Conservation (phyloP, 345 rosid species). For the Gossypium sturtianum region DNA sequence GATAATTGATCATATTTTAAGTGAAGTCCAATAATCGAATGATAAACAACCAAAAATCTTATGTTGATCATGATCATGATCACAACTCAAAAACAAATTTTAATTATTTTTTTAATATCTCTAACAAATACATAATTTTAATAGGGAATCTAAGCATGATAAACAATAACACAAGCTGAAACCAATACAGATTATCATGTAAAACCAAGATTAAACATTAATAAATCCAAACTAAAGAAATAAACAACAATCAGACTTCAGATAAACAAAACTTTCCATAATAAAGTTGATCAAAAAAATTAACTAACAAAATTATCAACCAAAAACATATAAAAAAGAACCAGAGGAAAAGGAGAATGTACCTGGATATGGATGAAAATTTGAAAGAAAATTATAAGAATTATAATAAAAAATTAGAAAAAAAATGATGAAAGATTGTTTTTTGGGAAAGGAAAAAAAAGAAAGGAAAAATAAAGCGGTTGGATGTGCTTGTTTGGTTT, state of each 20-base stretch:
- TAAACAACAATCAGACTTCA: conserved; percentile 17
- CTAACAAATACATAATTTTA: background rate
- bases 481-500: conserved; percentile 12
- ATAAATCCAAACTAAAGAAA: conserved; percentile 4
- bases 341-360: background rate
- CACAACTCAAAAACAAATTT: background rate
- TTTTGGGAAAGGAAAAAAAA: background rate
- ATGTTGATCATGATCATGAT: background rate
- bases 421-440: background rate
- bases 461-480: conserved; percentile 15
- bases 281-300: background rate
- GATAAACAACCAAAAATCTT: background rate
- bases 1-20: background rate
- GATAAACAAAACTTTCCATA: background rate
- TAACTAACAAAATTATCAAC: background rate
- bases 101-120: background rate
- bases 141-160: background rate
- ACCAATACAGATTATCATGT: conserved; percentile 3
- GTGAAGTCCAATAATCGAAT: background rate
- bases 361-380: conserved; percentile 16
- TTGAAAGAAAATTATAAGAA: conserved; percentile 2
- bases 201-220: conserved; percentile 6
- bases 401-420: background rate
- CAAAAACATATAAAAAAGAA: background rate
- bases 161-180: conserved; percentile 1